These are phyloP conservation scores for Camellia japonica DNA, from an alignment of 148 eudicot genomes.

Conservation along the genomic window DNA sequence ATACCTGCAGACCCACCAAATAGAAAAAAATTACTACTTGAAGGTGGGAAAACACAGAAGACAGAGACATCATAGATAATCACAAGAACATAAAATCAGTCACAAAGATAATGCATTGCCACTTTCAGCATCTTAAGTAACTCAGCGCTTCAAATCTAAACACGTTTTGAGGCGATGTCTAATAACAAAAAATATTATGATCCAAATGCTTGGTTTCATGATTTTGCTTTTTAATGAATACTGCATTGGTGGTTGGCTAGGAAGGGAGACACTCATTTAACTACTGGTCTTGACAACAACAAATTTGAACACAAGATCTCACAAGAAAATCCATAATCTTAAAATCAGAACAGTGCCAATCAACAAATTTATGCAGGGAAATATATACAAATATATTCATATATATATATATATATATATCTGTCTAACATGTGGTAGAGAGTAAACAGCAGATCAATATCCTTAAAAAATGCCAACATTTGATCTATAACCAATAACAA, in stretches of 20 bases:
- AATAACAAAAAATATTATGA: neutral
- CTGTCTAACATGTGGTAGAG: neutral
- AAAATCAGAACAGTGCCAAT: neutral
- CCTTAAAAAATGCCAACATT: neutral
- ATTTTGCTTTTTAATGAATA: neutral
- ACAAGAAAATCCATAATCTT: neutral
- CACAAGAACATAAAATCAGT: neutral
- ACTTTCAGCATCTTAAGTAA: neutral
- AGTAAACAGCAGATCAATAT: neutral
- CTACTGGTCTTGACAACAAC: neutral
- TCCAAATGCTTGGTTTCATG: neutral
- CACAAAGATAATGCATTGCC: neutral
- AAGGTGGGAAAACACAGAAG: neutral
- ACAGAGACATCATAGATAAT: neutral
- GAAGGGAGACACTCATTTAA: neutral
- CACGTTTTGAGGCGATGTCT: neutral
- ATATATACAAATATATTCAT: neutral
- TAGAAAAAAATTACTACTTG: neutral
- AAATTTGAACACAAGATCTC: neutral
- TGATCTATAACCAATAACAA: neutral
- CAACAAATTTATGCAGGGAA: neutral
- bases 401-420: no score
- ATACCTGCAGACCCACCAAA: conserved; percentile 50
- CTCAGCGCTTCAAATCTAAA: no score
- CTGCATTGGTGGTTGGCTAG: neutral